These are phyloP conservation scores for Pyropia yezoensis DNA, from an alignment of 23 red algal species.

Conservation along the genomic window DNA sequence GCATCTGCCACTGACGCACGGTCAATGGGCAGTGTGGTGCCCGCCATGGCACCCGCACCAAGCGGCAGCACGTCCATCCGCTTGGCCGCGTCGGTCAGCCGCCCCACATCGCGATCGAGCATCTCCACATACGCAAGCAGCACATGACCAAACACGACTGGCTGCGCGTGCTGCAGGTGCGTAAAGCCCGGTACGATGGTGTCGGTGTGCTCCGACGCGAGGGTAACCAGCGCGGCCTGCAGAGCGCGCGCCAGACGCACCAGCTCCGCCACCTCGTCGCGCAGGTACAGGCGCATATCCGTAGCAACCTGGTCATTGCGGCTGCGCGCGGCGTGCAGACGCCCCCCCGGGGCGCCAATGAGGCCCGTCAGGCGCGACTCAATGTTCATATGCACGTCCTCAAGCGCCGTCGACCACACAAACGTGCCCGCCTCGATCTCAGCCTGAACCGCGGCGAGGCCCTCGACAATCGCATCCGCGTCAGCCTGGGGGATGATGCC, in stretches of 20 bases:
- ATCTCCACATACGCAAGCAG: slow-evolving; percentile 94
- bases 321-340: slow-evolving; percentile 77
- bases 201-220: slow-evolving; percentile 51
- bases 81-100: slow-evolving; percentile 58
- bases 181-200: slow-evolving; percentile 95
- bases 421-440: slow-evolving; percentile 81
- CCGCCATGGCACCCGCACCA: slow-evolving; percentile 79
- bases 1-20: slow-evolving; percentile 54
- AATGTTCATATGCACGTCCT: slow-evolving; percentile 99
- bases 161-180: slow-evolving; percentile 99
- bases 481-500: slow-evolving; percentile 72
- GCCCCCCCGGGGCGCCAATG: slow-evolving; percentile 66
- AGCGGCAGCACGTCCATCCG: slow-evolving; percentile 80
- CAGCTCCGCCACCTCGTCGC: slow-evolving; percentile 78
- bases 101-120: slow-evolving; percentile 68
- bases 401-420: slow-evolving; percentile 38
- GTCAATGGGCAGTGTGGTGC: slow-evolving; percentile 88
- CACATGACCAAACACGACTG: slow-evolving; percentile 86
- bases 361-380: slow-evolving; percentile 71
- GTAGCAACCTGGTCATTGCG: slow-evolving; percentile 98
- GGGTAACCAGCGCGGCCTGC: slow-evolving; percentile 63
- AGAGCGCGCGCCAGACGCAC: slow-evolving; percentile 25
- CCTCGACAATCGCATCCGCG: slow-evolving; percentile 36
- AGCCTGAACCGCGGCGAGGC: slow-evolving; percentile 40
- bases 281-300: slow-evolving; percentile 83